Percentiles rank a stretch among this genome's conserved stretches.
Evolutionary conservation across 2,329 filamentous ascomycete genomes (phyloP).

Genomic region (Aspergillus sp.): DNA sequence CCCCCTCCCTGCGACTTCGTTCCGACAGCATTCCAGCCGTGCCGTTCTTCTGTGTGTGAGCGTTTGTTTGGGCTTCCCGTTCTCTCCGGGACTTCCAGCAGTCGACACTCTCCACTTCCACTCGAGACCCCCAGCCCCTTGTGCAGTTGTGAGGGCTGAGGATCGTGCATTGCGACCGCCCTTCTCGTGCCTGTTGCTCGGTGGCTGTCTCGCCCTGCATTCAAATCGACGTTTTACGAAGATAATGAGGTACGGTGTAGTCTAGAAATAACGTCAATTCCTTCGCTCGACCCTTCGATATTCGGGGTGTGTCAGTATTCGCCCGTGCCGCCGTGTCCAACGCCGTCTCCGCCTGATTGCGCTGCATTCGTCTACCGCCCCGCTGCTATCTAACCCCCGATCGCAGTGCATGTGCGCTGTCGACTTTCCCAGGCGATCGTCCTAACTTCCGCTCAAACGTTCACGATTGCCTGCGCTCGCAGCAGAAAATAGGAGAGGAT

Average conservation of each 20-base stretch:
- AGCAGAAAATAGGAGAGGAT: conserved; percentile 35
- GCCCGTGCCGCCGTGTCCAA: conserved; percentile 9
- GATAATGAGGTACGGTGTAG: conserved; percentile 27
- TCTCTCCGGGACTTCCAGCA: conserved; percentile 19
- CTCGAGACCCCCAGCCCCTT: conserved; percentile 8
- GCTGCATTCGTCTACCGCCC: conserved; percentile 29
- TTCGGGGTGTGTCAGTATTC: conserved; percentile 20
- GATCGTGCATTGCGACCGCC: conserved; percentile 23
- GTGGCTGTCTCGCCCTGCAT: conserved; percentile 10
- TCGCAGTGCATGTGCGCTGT: conserved; percentile 32
- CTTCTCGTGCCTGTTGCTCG: conserved; percentile 14
- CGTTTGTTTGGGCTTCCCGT: conserved; percentile 19
- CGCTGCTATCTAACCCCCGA: conserved; percentile 29
- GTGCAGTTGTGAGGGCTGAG: conserved; percentile 14
- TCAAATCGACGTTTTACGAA: conserved; percentile 12
- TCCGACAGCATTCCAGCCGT: conserved; percentile 5
- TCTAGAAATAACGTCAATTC: conserved; percentile 23
- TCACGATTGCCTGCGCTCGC: conserved; percentile 12
- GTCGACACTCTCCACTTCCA: conserved; percentile 9
- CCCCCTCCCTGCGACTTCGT: conserved; percentile 10
- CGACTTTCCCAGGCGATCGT: conserved; percentile 22
- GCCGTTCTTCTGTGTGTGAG: conserved; percentile 11
- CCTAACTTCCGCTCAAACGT: conserved; percentile 12
- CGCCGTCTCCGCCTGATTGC: conserved; percentile 24
- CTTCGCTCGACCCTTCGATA: conserved; percentile 11